Conservation (phyloP, 2,329 filamentous ascomycete species). For the Apiospora sp. region DNA sequence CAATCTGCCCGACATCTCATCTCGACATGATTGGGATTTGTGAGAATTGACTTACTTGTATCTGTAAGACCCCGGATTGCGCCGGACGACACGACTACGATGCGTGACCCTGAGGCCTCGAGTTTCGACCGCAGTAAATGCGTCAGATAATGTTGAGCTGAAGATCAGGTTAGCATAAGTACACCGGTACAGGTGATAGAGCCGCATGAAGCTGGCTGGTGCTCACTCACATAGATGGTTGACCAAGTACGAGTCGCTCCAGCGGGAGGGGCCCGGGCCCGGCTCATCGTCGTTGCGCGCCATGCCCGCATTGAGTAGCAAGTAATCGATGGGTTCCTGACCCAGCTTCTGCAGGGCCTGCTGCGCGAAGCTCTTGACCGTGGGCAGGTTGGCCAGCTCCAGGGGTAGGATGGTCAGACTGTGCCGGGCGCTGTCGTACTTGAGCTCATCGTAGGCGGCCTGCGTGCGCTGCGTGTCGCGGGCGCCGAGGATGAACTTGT, state of each 20-base stretch:
- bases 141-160: slow-evolving; percentile 62
- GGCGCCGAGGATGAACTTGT: slow-evolving; percentile 58
- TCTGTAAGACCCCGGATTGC: slow-evolving; percentile 47
- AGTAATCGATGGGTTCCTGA: slow-evolving; percentile 45
- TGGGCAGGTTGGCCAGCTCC: slow-evolving; percentile 54
- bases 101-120: slow-evolving; percentile 53
- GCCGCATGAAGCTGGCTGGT: too few species aligned
- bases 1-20: background rate
- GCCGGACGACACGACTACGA: slow-evolving; percentile 61
- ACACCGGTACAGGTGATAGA: background rate
- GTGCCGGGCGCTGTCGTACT: slow-evolving; percentile 50
- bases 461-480: slow-evolving; percentile 52
- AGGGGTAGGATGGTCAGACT: slow-evolving; percentile 56
- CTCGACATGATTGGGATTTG: background rate
- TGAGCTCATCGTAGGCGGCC: slow-evolving; percentile 51
- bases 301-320: slow-evolving; percentile 59
- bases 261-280: slow-evolving; percentile 52
- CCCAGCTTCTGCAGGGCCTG: slow-evolving; percentile 50
- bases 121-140: slow-evolving; percentile 60
- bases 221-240: slow-evolving; percentile 58
- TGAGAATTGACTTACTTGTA: background rate
- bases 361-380: slow-evolving; percentile 56
- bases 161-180: background rate
- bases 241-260: slow-evolving; percentile 59
- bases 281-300: slow-evolving; percentile 43